These are phyloP conservation scores for Xanthoconium purpureum DNA, from an alignment of 768 basidiomycete genomes.

Conservation along the genomic window DNA sequence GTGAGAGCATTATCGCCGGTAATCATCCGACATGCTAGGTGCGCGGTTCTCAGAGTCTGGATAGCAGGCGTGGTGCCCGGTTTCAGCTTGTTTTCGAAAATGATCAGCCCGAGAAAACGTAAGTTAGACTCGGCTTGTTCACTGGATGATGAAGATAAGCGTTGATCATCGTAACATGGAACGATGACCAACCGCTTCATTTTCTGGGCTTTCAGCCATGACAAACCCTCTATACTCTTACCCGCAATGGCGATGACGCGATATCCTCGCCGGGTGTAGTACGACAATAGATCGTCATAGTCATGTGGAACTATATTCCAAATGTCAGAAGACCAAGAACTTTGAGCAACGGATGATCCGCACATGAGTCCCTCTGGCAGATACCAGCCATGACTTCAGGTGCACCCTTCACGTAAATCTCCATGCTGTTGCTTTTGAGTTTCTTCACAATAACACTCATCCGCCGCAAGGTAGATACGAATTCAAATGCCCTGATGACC, in stretches of 20 bases:
- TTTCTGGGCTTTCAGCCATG: slow-evolving; percentile 96
- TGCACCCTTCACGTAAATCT: slow-evolving; percentile 98
- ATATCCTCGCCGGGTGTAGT: slow-evolving; percentile 95
- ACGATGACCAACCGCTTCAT: slow-evolving; percentile 73
- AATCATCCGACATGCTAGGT: slow-evolving; percentile 95
- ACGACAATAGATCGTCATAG: slow-evolving; percentile 92
- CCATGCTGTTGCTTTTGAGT: slow-evolving; percentile 92
- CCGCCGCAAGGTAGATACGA: slow-evolving; percentile 85
- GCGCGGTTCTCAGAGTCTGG: slow-evolving; percentile 80
- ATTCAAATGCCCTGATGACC: slow-evolving; percentile 94
- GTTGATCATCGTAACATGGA: background rate
- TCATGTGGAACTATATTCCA: slow-evolving; percentile 78
- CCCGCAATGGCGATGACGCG: slow-evolving; percentile 98
- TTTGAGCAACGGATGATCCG: slow-evolving; percentile 31
- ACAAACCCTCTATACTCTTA: slow-evolving; percentile 87
- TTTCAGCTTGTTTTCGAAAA: slow-evolving; percentile 98
- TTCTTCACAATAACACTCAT: slow-evolving; percentile 99
- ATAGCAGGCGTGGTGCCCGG: slow-evolving; percentile 89
- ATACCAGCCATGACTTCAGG: slow-evolving; percentile 98
- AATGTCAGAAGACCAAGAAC: slow-evolving; percentile 12
- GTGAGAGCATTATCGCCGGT: slow-evolving; percentile 97
- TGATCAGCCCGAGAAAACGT: slow-evolving; percentile 89
- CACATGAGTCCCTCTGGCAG: slow-evolving; percentile 89
- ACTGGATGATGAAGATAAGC: slow-evolving; percentile 38
- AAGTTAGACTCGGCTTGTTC: slow-evolving; percentile 92